Conservation (phyloP, 345 rosid genomes). For the Eucalyptus curtisii region DNA sequence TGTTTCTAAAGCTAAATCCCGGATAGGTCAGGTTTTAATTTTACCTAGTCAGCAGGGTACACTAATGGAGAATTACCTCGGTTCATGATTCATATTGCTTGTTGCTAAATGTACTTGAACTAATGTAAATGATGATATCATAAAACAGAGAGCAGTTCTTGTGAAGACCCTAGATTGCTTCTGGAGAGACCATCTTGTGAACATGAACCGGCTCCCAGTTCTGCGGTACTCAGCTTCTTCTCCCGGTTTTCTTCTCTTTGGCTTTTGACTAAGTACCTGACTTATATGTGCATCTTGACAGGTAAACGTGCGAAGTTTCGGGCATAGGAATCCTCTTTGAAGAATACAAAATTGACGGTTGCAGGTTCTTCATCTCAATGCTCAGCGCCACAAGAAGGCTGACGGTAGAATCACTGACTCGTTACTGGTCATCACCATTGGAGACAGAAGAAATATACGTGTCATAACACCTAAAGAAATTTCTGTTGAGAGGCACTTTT, state of each 20-base stretch:
- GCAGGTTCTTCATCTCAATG: conserved; percentile 94
- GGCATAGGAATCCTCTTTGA: conserved; percentile 96
- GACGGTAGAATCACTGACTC: conserved; percentile 67
- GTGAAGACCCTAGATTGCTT: conserved; percentile 76
- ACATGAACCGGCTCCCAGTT: conserved; percentile 90
- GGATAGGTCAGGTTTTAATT: background rate
- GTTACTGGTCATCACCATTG: conserved; percentile 74
- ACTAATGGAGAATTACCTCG: background rate
- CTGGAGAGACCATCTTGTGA: conserved; percentile 93
- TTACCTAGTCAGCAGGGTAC: background rate
- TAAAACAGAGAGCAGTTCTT: conserved; percentile 71
- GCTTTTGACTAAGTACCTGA: background rate
- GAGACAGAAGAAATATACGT: conserved; percentile 55
- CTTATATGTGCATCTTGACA: conserved; percentile 8
- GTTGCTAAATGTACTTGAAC: background rate
- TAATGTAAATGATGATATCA: background rate
- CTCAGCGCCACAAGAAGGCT: conserved; percentile 84
- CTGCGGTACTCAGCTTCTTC: conserved; percentile 44
- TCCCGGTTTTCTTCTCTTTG: background rate
- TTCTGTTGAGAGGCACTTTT: background rate
- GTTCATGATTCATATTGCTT: background rate
- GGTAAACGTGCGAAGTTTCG: conserved; percentile 94
- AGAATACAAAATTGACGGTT: conserved; percentile 95
- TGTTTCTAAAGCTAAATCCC: background rate
- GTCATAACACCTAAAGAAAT: background rate